Evolutionary conservation across 257 asterid species (phyloP), one percentile per base, ranked within the genome.

Genomic region (Solanum etuberosum): DNA sequence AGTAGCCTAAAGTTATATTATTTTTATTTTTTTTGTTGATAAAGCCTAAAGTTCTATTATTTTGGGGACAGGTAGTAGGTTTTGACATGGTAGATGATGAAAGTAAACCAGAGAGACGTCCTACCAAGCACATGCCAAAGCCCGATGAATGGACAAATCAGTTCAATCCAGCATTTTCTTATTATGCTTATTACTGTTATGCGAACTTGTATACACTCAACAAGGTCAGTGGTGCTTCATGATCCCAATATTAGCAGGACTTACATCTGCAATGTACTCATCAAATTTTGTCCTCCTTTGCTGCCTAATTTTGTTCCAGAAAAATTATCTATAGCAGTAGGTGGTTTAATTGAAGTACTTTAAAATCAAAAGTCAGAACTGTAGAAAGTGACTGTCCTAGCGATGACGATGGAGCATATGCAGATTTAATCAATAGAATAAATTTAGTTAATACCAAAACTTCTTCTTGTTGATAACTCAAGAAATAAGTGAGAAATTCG

Each of bases 101-200:
- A 93, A 96, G 99, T 91, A 96, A 96, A 89, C 99, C 98, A 5
- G 99, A 96, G 92, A 94, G 99, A 89, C 97, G 98, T 48, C 99
- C 98, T 65, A 96, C 98, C 42, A 96, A 96, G 91, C 99, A 96
- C 90, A 96, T 96, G 99, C 98, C 99, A 70, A 92, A 90, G 83
- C 99, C 98, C 67, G 91, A 94, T 86, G 95, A 96, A 85, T 96
- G 99, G 99, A 96, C 99, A 9, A 96, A 96, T 90, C 93, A 84
- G 68, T 96, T 95, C 90, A 96, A 95, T 88, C 99, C 99, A 48
- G 98, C 99, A 84, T 97, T 91, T 92, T 96, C 99, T 46, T 96
- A 97, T 88, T 97, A 97, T 91, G 97, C 98, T 76, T 97, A 97
- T 90, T 96, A 97, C 91, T 95, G 98, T 91, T 97, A 97, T 91